Base-by-base conservation (phyloP, 352 stramenopile species). In the Phytopythium aichiense region DNA sequence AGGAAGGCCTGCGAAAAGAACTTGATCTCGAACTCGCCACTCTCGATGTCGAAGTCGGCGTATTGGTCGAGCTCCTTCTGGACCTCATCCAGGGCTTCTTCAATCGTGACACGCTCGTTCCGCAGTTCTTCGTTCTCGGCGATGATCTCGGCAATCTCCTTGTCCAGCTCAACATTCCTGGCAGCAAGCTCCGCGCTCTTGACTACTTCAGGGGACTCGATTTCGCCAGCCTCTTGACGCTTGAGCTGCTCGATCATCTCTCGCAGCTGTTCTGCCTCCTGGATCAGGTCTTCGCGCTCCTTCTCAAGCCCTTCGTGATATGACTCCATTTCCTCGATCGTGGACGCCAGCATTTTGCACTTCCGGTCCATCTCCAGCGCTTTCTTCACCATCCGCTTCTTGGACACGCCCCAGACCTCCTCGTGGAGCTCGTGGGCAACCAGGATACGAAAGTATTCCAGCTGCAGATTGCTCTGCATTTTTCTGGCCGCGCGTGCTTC, bases 371-470 rank as follows among this genome's bases (percentile, higher is more conserved):
- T 66, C 46, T 89, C 79, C 6, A 77, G 57, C 25, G 76, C 66
- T 56, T 79, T 78, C 30, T 76, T 63, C 23, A 64, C 43, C 67
- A 92, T 88, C 8, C 74, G 69, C 7, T 72, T 71, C 12, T 73
- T 83, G 9, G 78, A 87, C 7, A 87, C 59, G 22, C 75, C 67
- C 83, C 82, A 93, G 23, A 94, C 83, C 67, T 95, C 76, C 40
- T 84, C 76, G 54, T 94, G 81, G 31, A 95, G 66, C 60, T 95
- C 84, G 38, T 76, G 79, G 4, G 84, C 77, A 18, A 95, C 83
- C 43, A 93, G 60, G 31, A 90, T 80, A 45, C 81, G 77, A 31
- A 95, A 84, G 51, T 94, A 92, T 40, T 94, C 79, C 42, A 81
- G 66, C n/a, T 81, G 76, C 4, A 94, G 63, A 49, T 77, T 84